Base-by-base conservation (phyloP, 257 asterid genomes). In the Linaria vulgaris region DNA sequence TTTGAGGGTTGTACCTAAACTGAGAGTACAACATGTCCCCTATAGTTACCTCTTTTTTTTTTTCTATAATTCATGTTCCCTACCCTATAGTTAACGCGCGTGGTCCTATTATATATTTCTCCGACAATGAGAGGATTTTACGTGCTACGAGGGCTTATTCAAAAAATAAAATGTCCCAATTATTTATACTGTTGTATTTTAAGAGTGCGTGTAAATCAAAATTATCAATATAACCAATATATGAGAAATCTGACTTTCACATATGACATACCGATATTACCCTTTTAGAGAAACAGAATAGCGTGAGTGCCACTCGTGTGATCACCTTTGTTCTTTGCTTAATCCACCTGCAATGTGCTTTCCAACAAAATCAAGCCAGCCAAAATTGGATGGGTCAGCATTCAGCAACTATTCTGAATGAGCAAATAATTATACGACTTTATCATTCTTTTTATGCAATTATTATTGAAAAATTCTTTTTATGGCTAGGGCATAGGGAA, bases 241-340 rank as follows among this genome's bases (percentile, higher is more conserved):
- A 14, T 44, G 16, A 44, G 13, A 11, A 58, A 54, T 45, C 1
- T 61, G n/a, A 1, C 19, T 8, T 44, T 17, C 38, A 37, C 9
- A 24, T 37, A 10, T 21, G 7, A 12, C 20, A 19, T 59, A 12
- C 22, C 60, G 17, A 0, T 49, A 55, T 1, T 44, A 54, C 61
- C 56, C 64, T 56, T 51, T 22, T 15, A 25, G 37, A 23, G 48
- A 52, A 23, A 16, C 16, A 21, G 62, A 53, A 52, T 23, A 20
- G 37, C 69, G 16, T 12, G 3, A 63, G 13, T 63, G 69, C 60
- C 69, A 9, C 22, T 25, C 25, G 5, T 44, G 45, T 34, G 41
- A 34, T 34, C 10, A 7, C 41, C 41, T 34, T 34, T 34, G 41
- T 34, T 34, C 41, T 34, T 34, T 34, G 41, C 41, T 34, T 34